Percentiles rank a stretch among this genome's conserved stretches.
phyloP scores from a whole-genome alignment of 257 asterid genomes.

The Solanum pennellii region DNA sequence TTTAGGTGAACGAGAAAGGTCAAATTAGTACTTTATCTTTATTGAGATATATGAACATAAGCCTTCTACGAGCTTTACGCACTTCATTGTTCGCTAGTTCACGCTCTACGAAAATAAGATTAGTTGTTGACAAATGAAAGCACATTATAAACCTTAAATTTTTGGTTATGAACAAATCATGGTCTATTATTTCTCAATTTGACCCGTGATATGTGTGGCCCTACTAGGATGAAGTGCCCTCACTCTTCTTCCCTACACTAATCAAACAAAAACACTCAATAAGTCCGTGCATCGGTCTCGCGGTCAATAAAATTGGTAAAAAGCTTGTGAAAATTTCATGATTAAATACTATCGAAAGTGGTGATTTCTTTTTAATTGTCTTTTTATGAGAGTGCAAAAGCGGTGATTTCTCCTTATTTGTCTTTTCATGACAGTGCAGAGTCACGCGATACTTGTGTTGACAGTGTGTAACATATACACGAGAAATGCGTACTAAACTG shows the following conservation, averaged over 20 bases:
- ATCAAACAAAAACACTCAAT: neutral
- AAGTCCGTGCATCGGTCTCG: neutral
- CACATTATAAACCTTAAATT: neutral
- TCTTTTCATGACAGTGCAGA: neutral
- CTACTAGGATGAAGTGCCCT: neutral
- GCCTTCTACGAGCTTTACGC: neutral
- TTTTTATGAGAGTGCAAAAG: too few species aligned
- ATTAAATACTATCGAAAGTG: neutral
- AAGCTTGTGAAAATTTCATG: too few species aligned
- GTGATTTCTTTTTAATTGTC: neutral
- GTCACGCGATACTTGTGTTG: neutral
- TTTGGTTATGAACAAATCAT: neutral
- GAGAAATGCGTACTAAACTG: neutral
- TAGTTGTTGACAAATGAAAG: neutral
- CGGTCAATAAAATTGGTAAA: neutral
- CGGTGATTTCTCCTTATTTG: neutral
- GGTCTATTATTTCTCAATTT: neutral
- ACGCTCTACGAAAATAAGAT: neutral
- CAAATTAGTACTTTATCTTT: neutral
- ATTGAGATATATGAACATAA: neutral
- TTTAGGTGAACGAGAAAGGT: neutral
- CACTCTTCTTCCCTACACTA: neutral
- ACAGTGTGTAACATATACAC: neutral
- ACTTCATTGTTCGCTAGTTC: neutral
- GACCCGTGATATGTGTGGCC: neutral